Evolutionary conservation across 768 basidiomycete genomes (phyloP), one percentile per base, ranked within the genome.

Genomic region (Suillus discolor): DNA sequence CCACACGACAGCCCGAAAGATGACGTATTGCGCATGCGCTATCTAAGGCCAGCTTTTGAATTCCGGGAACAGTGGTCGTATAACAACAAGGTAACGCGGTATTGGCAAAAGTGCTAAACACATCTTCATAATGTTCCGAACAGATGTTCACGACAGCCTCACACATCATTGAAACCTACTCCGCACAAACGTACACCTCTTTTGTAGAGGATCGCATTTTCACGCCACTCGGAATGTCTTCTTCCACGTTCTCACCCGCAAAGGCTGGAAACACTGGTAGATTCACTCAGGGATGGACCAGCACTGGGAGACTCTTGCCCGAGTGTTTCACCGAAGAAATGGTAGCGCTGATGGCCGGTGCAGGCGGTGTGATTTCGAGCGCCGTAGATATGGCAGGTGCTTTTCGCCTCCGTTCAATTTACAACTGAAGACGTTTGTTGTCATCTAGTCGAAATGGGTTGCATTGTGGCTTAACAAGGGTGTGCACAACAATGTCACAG

Each of bases 121-220:
- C 39, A 25, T 54, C 6, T 12, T 44, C 20, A 45, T 18, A 45
- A 13, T 42, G 7, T 6, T 44, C 20, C 5, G n/a, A 36, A 34
- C 49, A 84, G 81, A 81, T 83, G 81, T 83, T 75, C 65, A 74
- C 77, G 61, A 66, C 76, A 0, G 75, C 66, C 6, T 63, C 77
- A 1, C 69, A 83, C 51, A 67, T 84, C 13, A 65, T 84, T 31
- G 67, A 71, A 11, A 73, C 61, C 28, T 79, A 79, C 55, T 65
- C 80, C 0, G 77, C 71, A 2, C 70, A 70, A 51, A 54, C 74
- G 2, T 84, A 80, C 64, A 68, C 71, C 11, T 71, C 78, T 3
- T 86, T 83, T 42, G 81, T 83, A 20, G 67, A 74, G 20, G 74
- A 77, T 34, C 81, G 82, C 11, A 75, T 85, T 15, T 78, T 84